Percentiles rank a stretch among this genome's conserved stretches.
phyloP scores from a whole-genome alignment of 441 rosid species.

The Biscutella laevigata region DNA sequence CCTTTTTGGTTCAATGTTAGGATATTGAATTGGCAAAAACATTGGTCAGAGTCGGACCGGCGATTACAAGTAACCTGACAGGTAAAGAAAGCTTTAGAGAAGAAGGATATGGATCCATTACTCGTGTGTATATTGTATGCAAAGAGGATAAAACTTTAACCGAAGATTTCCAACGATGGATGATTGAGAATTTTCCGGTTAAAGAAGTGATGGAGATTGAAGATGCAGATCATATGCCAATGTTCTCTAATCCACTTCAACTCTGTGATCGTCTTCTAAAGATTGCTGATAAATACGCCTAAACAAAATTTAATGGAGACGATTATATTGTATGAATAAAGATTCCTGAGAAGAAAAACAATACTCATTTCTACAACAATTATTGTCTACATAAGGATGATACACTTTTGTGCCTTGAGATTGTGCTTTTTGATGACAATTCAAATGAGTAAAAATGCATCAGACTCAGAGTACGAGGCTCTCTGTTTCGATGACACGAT shows the following conservation, averaged over 20 bases:
- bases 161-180: conserved; percentile 26
- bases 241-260: conserved; percentile 22
- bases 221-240: conserved; percentile 25
- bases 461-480: too few relatives aligned
- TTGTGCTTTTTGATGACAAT: not conserved
- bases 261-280: conserved; percentile 15
- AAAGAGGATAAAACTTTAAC: conserved; percentile 20
- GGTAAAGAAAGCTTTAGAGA: conserved; percentile 18
- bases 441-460: too few relatives aligned
- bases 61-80: conserved; percentile 18
- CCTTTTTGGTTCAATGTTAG: conserved; percentile 6
- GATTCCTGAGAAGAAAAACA: not conserved
- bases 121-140: conserved; percentile 25
- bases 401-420: too few relatives aligned
- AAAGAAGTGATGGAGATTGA: conserved; percentile 21
- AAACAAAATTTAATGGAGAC: not conserved
- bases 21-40: conserved; percentile 39
- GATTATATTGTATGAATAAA: conserved; percentile 11
- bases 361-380: conserved; percentile 15
- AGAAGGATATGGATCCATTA: conserved; percentile 35
- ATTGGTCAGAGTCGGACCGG: conserved; percentile 32
- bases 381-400: conserved; percentile 8
- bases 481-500: too few relatives aligned
- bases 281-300: conserved; percentile 21
- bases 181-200: conserved; percentile 23